Conservation (phyloP, 306 rosid species). For the Rosa multiflora region DNA sequence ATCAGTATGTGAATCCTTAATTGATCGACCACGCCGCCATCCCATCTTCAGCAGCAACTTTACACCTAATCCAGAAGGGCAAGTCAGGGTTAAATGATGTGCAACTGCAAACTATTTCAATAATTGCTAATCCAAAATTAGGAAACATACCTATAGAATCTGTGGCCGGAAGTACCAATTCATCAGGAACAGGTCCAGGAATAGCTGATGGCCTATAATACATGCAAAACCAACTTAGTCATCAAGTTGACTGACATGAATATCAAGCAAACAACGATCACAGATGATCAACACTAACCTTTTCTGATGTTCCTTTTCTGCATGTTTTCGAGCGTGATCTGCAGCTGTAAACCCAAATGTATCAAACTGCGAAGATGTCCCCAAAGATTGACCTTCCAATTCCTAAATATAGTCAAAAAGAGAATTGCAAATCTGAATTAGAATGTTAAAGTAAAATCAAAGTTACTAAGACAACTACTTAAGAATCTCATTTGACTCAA, state of each 20-base stretch:
- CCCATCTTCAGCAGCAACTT: slow-evolving; percentile 95
- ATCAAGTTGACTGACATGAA: background rate
- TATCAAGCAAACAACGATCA: background rate
- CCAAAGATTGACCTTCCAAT: slow-evolving; percentile 74
- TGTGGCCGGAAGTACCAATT: slow-evolving; percentile 75
- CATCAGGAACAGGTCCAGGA: slow-evolving; percentile 97
- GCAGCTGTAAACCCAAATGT: slow-evolving; percentile 88
- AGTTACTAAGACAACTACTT: background rate
- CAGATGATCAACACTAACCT: slow-evolving; percentile 47
- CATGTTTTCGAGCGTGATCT: slow-evolving; percentile 84
- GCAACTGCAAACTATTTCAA: slow-evolving; percentile 16
- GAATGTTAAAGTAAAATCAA: slow-evolving; percentile 5
- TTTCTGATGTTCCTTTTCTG: slow-evolving; percentile 84
- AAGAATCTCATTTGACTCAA: background rate
- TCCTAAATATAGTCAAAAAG: slow-evolving; percentile 46
- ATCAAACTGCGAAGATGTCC: slow-evolving; percentile 86
- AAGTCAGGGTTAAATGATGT: slow-evolving; percentile 18
- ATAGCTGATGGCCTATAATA: slow-evolving; percentile 80
- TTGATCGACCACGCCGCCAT: slow-evolving; percentile 95
- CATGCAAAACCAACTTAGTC: slow-evolving; percentile 12
- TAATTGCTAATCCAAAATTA: slow-evolving; percentile 9
- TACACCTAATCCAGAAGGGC: slow-evolving; percentile 53
- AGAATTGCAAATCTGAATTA: slow-evolving; percentile 18
- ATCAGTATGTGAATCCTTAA: slow-evolving; percentile 73
- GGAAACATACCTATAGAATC: slow-evolving; percentile 82